Evolutionary conservation across 352 stramenopile genomes (phyloP).

Genomic region (Phytophthora quininea): DNA sequence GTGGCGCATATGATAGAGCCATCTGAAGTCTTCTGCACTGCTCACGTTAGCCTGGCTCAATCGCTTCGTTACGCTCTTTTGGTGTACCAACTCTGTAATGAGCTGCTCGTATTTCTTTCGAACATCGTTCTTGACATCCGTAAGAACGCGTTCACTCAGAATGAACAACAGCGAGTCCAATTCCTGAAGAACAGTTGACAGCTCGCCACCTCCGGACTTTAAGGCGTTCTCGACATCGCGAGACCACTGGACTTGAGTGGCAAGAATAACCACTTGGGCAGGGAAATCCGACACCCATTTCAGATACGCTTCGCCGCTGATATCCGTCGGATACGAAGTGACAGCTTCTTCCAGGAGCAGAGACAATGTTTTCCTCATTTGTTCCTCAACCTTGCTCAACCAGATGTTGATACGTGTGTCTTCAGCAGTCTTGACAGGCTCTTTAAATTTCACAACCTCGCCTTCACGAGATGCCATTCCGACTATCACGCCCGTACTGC

Average conservation of each 20-base stretch:
- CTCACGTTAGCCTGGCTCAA: slow-evolving; percentile 89
- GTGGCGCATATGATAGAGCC: slow-evolving; percentile 99
- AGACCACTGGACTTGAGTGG: slow-evolving; percentile 98
- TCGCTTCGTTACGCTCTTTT: slow-evolving; percentile 97
- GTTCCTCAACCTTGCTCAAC: slow-evolving; percentile 96
- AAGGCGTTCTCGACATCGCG: slow-evolving; percentile 93
- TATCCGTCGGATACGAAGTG: slow-evolving; percentile 73
- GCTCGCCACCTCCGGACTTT: slow-evolving; percentile 54
- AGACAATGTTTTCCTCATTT: slow-evolving; percentile 98
- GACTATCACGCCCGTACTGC: slow-evolving; percentile 70
- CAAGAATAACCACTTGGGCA: slow-evolving; percentile 99
- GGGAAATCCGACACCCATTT: slow-evolving; percentile 98
- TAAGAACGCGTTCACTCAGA: slow-evolving; percentile 96
- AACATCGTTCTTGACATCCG: slow-evolving; percentile 93
- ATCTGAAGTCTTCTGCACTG: slow-evolving; percentile 95
- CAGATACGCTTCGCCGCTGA: slow-evolving; percentile 89
- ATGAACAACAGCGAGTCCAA: slow-evolving; percentile 92
- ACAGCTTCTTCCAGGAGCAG: slow-evolving; percentile 95
- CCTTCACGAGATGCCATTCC: slow-evolving; percentile 99
- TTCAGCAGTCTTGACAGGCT: slow-evolving; percentile 91
- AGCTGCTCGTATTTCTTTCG: slow-evolving; percentile 99
- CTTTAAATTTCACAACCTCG: slow-evolving; percentile 95
- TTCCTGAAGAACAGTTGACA: slow-evolving; percentile 60
- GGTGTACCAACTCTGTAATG: slow-evolving; percentile 99
- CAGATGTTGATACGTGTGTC: slow-evolving; percentile 95